A percentile compares a stretch with the other conserved stretches of the same genome.
Evolutionary conservation across 2,329 filamentous ascomycete species (phyloP).

Genomic region (Phyllosticta ampelicida): DNA sequence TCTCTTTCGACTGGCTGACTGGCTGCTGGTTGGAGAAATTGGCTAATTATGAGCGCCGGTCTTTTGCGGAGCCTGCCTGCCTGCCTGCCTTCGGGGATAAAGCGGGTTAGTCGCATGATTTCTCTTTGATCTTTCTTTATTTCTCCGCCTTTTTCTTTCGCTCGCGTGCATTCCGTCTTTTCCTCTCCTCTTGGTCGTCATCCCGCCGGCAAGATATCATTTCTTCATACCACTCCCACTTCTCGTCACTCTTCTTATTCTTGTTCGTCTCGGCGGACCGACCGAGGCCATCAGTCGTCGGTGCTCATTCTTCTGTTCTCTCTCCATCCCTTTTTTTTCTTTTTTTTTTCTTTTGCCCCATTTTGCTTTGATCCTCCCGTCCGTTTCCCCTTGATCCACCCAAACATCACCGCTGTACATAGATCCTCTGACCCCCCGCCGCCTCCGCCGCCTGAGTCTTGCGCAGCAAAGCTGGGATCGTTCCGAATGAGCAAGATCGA

Average conservation of each 20-base stretch:
- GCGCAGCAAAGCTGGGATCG: too few species aligned
- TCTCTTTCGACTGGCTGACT: neutral
- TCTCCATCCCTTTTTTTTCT: too few species aligned
- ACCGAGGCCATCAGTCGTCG: neutral
- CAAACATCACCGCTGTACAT: too few species aligned
- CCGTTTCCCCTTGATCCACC: too few species aligned
- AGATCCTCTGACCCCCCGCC: neutral
- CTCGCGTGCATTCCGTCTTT: neutral
- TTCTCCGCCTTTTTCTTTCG: neutral
- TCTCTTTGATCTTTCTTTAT: neutral
- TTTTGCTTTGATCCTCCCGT: too few species aligned
- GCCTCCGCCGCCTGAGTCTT: neutral
- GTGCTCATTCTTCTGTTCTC: too few species aligned
- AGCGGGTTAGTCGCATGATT: neutral
- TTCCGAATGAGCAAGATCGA: neutral
- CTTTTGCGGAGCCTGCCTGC: neutral
- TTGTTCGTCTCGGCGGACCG: neutral
- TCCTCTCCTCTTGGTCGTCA: neutral
- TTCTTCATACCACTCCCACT: neutral
- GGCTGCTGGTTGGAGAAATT: neutral
- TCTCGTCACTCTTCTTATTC: neutral
- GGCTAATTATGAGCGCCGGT: neutral
- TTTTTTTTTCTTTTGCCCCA: too few species aligned
- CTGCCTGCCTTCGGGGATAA: neutral
- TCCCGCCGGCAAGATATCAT: neutral